Percentiles rank a stretch among this genome's conserved stretches.
These are phyloP conservation scores for Globisporangium orthogonon DNA, from an alignment of 352 stramenopile species.

Conservation along the genomic window DNA sequence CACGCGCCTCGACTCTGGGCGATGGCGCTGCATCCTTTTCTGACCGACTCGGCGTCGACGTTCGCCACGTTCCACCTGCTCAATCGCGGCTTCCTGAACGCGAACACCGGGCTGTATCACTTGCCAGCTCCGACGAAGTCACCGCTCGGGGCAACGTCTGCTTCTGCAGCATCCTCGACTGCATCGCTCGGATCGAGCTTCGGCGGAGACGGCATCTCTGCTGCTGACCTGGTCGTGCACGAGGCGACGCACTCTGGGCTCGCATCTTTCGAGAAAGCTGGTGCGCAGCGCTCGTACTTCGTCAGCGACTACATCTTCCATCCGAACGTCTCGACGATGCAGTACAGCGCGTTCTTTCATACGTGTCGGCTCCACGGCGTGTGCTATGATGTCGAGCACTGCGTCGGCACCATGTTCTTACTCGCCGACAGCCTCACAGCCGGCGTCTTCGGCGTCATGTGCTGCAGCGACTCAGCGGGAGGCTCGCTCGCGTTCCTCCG, in stretches of 20 bases:
- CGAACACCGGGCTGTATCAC: conserved; percentile 26
- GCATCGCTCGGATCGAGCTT: not conserved
- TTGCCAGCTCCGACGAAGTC: conserved; percentile 15
- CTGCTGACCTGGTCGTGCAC: conserved; percentile 19
- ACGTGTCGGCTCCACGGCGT: conserved; percentile 82
- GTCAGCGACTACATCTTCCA: conserved; percentile 74
- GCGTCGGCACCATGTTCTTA: conserved; percentile 66
- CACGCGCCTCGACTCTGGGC: conserved; percentile 59
- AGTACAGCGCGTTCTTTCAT: conserved; percentile 84
- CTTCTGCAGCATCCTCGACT: too few species aligned
- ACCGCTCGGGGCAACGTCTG: too few species aligned
- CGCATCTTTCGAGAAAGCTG: conserved; percentile 11
- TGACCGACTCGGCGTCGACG: conserved; percentile 68
- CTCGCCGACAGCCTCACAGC: conserved; percentile 76
- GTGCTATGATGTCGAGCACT: conserved; percentile 74
- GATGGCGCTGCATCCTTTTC: conserved; percentile 61
- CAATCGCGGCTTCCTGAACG: conserved; percentile 31
- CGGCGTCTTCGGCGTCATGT: conserved; percentile 65
- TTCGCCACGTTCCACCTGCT: conserved; percentile 73
- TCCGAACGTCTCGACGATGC: conserved; percentile 70
- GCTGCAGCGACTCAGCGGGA: conserved; percentile 42
- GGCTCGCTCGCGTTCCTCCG: conserved; percentile 53
- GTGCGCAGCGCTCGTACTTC: conserved; percentile 47
- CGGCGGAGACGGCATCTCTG: not conserved
- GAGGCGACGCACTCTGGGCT: conserved; percentile 20